Evolutionary conservation across 805 yeast species (phyloP), one percentile per base, ranked within the genome.

Genomic region (Wickerhamomyces hampshirensis): DNA sequence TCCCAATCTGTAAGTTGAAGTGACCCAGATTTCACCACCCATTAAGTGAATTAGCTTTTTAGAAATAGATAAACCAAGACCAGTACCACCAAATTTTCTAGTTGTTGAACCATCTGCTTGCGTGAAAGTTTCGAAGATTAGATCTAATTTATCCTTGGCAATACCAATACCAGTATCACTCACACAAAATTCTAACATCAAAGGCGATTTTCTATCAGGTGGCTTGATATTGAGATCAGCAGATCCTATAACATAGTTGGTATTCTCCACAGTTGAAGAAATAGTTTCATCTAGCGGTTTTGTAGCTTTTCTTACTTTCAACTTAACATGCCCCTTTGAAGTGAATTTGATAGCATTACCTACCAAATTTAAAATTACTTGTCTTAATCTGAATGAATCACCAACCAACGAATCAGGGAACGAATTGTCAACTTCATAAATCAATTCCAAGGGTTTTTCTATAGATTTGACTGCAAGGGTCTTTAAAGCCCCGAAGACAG

Each of bases 21-120:
- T 76, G 18, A 87, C 95, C 95, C 95, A 85, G 43, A 86, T 85
- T 45, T 83, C 91, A 55, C 95, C 96, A 30, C 95, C 95, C 95
- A 87, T 86, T 43, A 86, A 69, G 51, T 84, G 89, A 53, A 87
- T 86, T 48, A 86, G 71, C 50, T 85, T 87, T 58, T 84, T 85
- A 7, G 95, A 87, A 56, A 86, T 86, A 3, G 94, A 84, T 37
- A 86, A 68, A 17, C 96, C 96, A 33, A 86, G 67, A 44, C 96
- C 96, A 4, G 95, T 87, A 52, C 96, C 95, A 50, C 95, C 96
- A 57, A 86, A 87, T 59, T 84, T 85, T 58, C 95, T 73, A 1
- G 95, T 86, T 2, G 95, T 86, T 5, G 95, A 84, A 27, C 96
- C 96, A 63, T 86, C 96, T 7, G 95, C 95, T 59, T 86, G 96